These are phyloP conservation scores for Mycena haematopus DNA, from an alignment of 768 basidiomycete genomes.

Conservation along the genomic window DNA sequence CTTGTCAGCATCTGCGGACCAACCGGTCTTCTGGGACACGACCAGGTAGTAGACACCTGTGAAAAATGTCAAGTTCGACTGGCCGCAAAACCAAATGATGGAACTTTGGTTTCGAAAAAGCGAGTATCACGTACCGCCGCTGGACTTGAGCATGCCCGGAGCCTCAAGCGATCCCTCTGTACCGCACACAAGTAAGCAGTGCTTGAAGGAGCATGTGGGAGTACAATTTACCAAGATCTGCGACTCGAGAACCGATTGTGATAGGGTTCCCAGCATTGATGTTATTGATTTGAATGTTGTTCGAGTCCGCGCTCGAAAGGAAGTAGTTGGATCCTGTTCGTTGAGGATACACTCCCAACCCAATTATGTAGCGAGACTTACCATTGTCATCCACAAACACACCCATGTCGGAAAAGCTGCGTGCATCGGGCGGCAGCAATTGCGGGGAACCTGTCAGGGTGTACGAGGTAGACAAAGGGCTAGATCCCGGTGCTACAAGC, in stretches of 20 bases:
- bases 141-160: conserved; percentile 19
- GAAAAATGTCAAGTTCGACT: background rate
- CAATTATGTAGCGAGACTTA: background rate
- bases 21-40: conserved; percentile 22
- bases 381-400: conserved; percentile 28
- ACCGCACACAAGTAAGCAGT: background rate
- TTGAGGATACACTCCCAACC: background rate
- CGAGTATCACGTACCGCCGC: background rate
- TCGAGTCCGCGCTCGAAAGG: conserved; percentile 29
- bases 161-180: conserved; percentile 13
- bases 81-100: too few species aligned
- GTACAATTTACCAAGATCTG: conserved; percentile 9
- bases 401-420: conserved; percentile 28
- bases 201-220: background rate
- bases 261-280: conserved; percentile 20
- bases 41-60: conserved; percentile 21
- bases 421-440: conserved; percentile 22
- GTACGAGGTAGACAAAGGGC: conserved; percentile 17
- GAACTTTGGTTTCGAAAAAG: too few species aligned
- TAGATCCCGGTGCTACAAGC: conserved; percentile 20
- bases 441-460: conserved; percentile 22
- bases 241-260: conserved; percentile 18
- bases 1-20: conserved; percentile 4
- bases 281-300: conserved; percentile 28
- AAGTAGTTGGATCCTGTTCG: conserved; percentile 15